These are phyloP conservation scores for Mortierella sp. DNA, from an alignment of 371 early-diverging fungal species.

Conservation along the genomic window DNA sequence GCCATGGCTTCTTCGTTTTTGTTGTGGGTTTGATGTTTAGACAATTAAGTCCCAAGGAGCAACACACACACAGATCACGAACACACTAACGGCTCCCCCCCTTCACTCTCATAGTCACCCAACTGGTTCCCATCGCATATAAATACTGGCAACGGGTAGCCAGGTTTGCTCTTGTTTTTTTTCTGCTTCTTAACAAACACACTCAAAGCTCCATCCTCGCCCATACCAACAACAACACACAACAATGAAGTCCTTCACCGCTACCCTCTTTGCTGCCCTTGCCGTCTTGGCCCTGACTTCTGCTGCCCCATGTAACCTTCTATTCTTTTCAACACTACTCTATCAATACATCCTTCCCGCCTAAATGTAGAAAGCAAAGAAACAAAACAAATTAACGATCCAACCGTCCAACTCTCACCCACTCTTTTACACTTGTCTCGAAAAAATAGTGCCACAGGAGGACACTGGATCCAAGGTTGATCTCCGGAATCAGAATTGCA, in stretches of 20 bases:
- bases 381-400: neutral
- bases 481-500: neutral
- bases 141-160: too few species aligned
- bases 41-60: neutral
- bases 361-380: neutral
- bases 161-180: too few species aligned
- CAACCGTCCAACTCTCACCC: neutral
- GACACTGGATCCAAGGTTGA: neutral
- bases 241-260: conserved; percentile 16
- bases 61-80: neutral
- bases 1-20: neutral
- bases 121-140: too few species aligned
- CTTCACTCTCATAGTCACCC: neutral
- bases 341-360: neutral
- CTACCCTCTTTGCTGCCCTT: conserved; percentile 4
- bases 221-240: neutral
- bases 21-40: neutral
- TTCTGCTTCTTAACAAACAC: too few species aligned
- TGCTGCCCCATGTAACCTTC: conserved; percentile 1
- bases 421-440: neutral
- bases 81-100: neutral
- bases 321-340: neutral
- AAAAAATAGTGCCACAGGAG: neutral
- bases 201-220: too few species aligned
- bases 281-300: conserved; percentile 3